Conservation (phyloP, 805 yeast genomes). For the Ogataea paradorogensis region DNA sequence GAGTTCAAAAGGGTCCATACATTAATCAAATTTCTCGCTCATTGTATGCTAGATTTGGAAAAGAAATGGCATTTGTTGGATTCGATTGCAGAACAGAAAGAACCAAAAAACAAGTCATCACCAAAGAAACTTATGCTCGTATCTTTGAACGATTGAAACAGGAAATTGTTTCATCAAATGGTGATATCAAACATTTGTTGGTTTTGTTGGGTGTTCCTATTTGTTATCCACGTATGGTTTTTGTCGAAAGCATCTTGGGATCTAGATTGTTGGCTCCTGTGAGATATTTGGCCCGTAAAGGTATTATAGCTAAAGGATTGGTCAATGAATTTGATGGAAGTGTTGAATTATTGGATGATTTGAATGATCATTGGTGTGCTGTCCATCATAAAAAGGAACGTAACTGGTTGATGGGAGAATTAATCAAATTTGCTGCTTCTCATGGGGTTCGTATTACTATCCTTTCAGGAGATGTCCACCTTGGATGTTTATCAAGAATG, state of each 20-base stretch:
- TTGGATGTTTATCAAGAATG: constrained; percentile 80
- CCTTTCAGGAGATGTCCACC: constrained; percentile 90
- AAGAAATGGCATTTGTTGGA: constrained; percentile 67
- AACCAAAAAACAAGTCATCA: constrained; percentile 54
- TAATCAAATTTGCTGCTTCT: constrained; percentile 64
- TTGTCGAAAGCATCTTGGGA: constrained; percentile 76
- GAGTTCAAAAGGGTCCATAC: constrained; percentile 59
- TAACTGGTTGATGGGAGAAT: constrained; percentile 57
- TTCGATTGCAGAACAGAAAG: constrained; percentile 94
- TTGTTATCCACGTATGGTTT: constrained; percentile 88
- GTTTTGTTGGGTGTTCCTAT: constrained; percentile 93
- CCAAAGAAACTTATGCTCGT: constrained; percentile 51
- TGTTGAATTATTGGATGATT: constrained; percentile 86
- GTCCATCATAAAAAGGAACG: constrained; percentile 83
- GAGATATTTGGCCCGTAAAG: constrained; percentile 56
- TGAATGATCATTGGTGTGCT: constrained; percentile 97
- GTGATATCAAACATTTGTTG: constrained; percentile 68
- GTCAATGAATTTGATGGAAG: constrained; percentile 92
- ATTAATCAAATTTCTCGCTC: constrained; percentile 69
- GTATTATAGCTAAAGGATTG: constrained; percentile 64
- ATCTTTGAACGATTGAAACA: constrained; percentile 57
- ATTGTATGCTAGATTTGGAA: constrained; percentile 69
- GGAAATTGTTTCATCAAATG: constrained; percentile 51
- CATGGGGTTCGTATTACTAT: constrained; percentile 75
- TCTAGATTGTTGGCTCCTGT: constrained; percentile 62